phyloP scores from a whole-genome alignment of 352 stramenopile genomes.

The Phytophthora megakarya region DNA sequence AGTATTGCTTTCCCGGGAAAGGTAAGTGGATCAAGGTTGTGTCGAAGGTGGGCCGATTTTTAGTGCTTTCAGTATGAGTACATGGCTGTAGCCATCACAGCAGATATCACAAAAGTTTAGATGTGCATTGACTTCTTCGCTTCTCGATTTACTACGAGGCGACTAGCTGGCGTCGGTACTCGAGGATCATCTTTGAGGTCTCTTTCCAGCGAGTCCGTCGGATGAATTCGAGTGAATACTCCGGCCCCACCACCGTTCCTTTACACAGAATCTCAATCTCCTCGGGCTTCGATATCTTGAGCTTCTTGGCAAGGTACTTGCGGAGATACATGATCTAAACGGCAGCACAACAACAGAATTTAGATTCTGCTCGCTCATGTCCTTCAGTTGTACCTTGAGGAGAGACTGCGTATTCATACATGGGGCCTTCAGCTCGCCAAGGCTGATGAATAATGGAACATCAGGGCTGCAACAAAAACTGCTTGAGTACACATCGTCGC shows the following conservation, averaged over 20 bases:
- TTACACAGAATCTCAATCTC: slow-evolving; percentile 68
- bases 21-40: no score
- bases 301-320: slow-evolving; percentile 66
- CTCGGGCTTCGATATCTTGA: slow-evolving; percentile 41
- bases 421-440: slow-evolving; percentile 37
- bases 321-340: slow-evolving; percentile 58
- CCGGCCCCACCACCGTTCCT: slow-evolving; percentile 45
- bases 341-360: background rate
- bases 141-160: slow-evolving; percentile 29
- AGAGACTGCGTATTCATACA: slow-evolving; percentile 49
- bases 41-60: no score
- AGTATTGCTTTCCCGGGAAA: no score
- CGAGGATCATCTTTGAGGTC: slow-evolving; percentile 52
- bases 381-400: slow-evolving; percentile 41
- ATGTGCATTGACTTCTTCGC: background rate
- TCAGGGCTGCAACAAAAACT: slow-evolving; percentile 27
- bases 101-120: no score
- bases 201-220: slow-evolving; percentile 60
- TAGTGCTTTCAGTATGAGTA: background rate
- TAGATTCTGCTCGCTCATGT: background rate
- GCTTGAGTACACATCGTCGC: background rate
- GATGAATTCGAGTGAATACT: slow-evolving; percentile 78
- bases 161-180: slow-evolving; percentile 52
- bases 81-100: background rate
- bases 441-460: slow-evolving; percentile 48